Conservation (phyloP, 1,284 basidiomycete species). For the Pseudozyma sp. region DNA sequence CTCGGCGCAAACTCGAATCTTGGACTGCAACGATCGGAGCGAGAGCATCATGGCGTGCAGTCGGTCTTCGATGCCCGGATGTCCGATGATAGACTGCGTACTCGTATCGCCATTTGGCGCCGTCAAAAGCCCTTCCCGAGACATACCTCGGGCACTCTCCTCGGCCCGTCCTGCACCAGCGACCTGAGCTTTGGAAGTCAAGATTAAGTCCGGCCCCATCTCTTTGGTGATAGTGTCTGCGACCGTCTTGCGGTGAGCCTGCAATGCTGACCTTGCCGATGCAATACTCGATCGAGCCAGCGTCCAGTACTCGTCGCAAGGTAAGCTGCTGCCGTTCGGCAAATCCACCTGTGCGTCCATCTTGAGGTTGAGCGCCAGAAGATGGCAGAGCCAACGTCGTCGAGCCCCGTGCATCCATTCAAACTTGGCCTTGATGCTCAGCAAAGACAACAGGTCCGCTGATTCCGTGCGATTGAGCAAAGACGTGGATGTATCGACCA, state of each 20-base stretch:
- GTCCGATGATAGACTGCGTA: constrained; percentile 11
- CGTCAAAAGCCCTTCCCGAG: constrained; percentile 9
- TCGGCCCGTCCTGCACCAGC: neutral
- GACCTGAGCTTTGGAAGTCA: neutral
- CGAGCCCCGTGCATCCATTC: constrained; percentile 60
- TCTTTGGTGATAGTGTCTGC: constrained; percentile 19
- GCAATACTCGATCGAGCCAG: constrained; percentile 18
- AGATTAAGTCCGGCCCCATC: constrained; percentile 24
- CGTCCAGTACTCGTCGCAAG: constrained; percentile 33
- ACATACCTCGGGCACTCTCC: constrained; percentile 7
- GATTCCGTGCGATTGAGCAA: constrained; percentile 5
- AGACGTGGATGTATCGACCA: constrained; percentile 7
- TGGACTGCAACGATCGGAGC: constrained; percentile 66
- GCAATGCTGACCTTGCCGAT: neutral
- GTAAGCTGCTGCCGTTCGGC: constrained; percentile 13
- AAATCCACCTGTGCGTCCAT: constrained; percentile 26
- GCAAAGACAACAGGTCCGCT: constrained; percentile 50
- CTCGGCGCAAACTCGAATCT: constrained; percentile 63
- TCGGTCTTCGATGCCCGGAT: constrained; percentile 60
- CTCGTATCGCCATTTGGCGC: constrained; percentile 5
- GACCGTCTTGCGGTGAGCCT: constrained; percentile 5
- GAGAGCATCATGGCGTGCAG: constrained; percentile 54
- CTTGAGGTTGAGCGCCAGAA: constrained; percentile 20
- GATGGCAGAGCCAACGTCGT: constrained; percentile 52
- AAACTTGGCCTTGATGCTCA: constrained; percentile 56